Conservation (phyloP, 2,329 filamentous ascomycete genomes). For the Ophiosphaerella herpotricha region DNA sequence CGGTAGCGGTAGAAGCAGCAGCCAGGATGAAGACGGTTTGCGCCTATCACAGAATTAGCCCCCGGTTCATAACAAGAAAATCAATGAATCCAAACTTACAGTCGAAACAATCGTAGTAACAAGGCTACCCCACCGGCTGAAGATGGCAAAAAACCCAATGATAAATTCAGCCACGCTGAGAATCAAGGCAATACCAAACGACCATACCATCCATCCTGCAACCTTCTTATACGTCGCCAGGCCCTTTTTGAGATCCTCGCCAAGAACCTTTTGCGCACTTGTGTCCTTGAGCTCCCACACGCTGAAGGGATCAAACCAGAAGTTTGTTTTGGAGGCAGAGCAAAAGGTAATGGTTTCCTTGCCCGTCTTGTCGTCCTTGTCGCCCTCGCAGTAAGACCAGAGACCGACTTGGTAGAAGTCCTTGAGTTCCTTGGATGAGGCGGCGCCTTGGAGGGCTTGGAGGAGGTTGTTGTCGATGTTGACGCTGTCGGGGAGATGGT, state of each 20-base stretch:
- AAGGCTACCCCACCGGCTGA: slow-evolving; percentile 80
- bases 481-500: slow-evolving; percentile 30
- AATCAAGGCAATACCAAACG: slow-evolving; percentile 75
- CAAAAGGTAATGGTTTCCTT: slow-evolving; percentile 62
- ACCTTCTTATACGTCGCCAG: slow-evolving; percentile 75
- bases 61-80: neutral
- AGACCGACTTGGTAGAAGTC: slow-evolving; percentile 81
- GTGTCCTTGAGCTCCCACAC: slow-evolving; percentile 65
- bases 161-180: slow-evolving; percentile 73
- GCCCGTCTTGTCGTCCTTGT: slow-evolving; percentile 56
- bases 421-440: slow-evolving; percentile 57
- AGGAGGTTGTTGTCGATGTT: slow-evolving; percentile 47
- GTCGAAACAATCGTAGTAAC: slow-evolving; percentile 77
- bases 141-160: slow-evolving; percentile 80
- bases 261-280: slow-evolving; percentile 59
- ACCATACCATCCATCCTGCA: slow-evolving; percentile 80
- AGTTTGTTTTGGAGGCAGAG: slow-evolving; percentile 73
- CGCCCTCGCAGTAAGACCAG: slow-evolving; percentile 82
- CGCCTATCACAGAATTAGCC: slow-evolving; percentile 39
- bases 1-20: slow-evolving; percentile 74
- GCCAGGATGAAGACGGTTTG: slow-evolving; percentile 63
- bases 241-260: slow-evolving; percentile 67
- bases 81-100: slow-evolving; percentile 55
- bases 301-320: slow-evolving; percentile 74
- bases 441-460: slow-evolving; percentile 45